Percentiles rank a stretch among this genome's conserved stretches.
Conservation (phyloP, 495 filamentous ascomycete species). For the Daldinia concentrica region DNA sequence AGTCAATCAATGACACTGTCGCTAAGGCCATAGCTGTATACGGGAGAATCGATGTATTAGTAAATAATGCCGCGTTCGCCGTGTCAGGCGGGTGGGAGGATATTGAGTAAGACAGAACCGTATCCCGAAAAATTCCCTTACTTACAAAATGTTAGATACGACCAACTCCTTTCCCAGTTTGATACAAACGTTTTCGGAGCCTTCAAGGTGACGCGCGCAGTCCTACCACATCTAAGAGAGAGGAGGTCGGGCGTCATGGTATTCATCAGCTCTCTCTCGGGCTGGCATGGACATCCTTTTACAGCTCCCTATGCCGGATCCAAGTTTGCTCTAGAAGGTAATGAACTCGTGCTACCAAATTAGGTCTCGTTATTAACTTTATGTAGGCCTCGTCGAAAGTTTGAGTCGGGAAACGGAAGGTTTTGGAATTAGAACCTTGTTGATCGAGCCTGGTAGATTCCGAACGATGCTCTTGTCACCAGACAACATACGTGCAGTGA, state of each 20-base stretch:
- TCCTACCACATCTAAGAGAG: conserved; percentile 60
- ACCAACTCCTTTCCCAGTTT: background rate
- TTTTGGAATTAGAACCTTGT: conserved; percentile 54
- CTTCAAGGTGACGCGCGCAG: conserved; percentile 48
- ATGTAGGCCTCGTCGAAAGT: conserved; percentile 55
- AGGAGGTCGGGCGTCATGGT: conserved; percentile 53
- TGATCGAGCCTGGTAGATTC: conserved; percentile 61
- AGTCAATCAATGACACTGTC: background rate
- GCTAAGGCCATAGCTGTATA: background rate
- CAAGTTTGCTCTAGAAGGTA: conserved; percentile 61
- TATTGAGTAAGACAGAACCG: background rate
- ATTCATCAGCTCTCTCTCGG: conserved; percentile 58
- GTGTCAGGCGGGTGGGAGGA: background rate
- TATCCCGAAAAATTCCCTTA: background rate
- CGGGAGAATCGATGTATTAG: background rate
- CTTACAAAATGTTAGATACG: background rate
- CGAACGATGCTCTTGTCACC: conserved; percentile 38
- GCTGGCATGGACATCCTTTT: conserved; percentile 48
- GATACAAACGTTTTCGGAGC: background rate
- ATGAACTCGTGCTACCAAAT: background rate
- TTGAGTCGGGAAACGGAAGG: conserved; percentile 57
- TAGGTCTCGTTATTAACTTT: conserved; percentile 31
- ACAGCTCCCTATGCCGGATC: conserved; percentile 59
- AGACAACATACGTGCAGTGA: background rate
- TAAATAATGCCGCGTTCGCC: background rate